Conservation (phyloP, 768 basidiomycete species). For the Daedalea quercina region DNA sequence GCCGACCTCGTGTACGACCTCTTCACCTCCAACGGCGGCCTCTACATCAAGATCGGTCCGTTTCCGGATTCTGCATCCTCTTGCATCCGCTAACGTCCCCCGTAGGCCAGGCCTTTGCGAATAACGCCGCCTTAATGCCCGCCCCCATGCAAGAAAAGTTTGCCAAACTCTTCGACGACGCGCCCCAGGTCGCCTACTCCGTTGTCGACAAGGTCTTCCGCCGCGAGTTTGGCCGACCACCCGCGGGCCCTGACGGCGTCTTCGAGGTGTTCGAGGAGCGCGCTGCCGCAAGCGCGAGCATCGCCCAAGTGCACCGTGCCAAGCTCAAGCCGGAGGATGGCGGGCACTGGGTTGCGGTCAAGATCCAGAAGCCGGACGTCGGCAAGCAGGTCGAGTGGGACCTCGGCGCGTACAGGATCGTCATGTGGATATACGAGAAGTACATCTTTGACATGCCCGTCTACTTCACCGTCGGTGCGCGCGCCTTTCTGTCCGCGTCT, state of each 20-base stretch:
- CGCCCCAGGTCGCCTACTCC: conserved; percentile 75
- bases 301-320: conserved; percentile 90
- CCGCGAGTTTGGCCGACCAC: conserved; percentile 61
- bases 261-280: conserved; percentile 74
- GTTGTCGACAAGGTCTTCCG: conserved; percentile 62
- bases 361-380: conserved; percentile 88
- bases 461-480: conserved; percentile 70
- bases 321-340: conserved; percentile 33
- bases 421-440: conserved; percentile 76
- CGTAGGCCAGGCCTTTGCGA: conserved; percentile 69
- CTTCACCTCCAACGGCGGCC: conserved; percentile 74
- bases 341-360: conserved; percentile 80
- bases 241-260: conserved; percentile 60
- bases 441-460: conserved; percentile 84
- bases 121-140: conserved; percentile 82
- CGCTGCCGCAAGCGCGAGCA: conserved; percentile 82
- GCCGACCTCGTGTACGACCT: conserved; percentile 72
- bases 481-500: background rate
- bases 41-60: conserved; percentile 80
- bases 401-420: conserved; percentile 56
- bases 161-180: conserved; percentile 78
- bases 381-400: conserved; percentile 84
- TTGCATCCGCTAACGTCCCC: background rate
- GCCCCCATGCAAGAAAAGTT: conserved; percentile 80
- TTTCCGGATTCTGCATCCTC: background rate